Percentiles rank a stretch among this genome's conserved stretches.
Evolutionary conservation across 108 stramenopile species (phyloP).

Genomic region (Skeletonema menzelii): DNA sequence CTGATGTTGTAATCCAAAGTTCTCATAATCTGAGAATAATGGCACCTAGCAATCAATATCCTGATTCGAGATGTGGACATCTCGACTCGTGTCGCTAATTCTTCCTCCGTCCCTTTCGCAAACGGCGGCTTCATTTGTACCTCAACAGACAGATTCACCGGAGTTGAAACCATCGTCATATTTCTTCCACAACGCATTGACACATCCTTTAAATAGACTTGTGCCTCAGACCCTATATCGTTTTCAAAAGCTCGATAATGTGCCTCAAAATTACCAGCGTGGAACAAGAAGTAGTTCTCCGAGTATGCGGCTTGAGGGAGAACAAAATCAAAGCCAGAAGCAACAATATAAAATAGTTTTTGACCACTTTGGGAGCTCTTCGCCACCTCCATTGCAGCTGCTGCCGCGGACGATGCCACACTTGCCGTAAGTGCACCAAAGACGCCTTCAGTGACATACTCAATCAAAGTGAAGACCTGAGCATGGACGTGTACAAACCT

Average conservation of each 20-base stretch:
- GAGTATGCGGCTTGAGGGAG: constrained; percentile 72
- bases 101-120: constrained; percentile 56
- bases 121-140: constrained; percentile 55
- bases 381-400: constrained; percentile 74
- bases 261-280: constrained; percentile 57
- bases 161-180: constrained; percentile 52
- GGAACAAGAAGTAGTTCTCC: constrained; percentile 51
- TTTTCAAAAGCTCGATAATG: constrained; percentile 57
- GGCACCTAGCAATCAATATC: constrained; percentile 54
- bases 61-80: constrained; percentile 59
- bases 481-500: constrained; percentile 76
- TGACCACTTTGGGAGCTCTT: constrained; percentile 47
- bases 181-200: constrained; percentile 44
- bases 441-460: constrained; percentile 83
- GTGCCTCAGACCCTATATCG: constrained; percentile 53
- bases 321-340: constrained; percentile 73
- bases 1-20: constrained; percentile 72
- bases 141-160: constrained; percentile 58
- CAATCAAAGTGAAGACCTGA: constrained; percentile 74
- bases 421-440: constrained; percentile 72
- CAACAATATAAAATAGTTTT: constrained; percentile 65
- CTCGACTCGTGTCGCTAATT: constrained; percentile 68
- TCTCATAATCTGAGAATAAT: constrained; percentile 72
- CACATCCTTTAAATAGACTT: constrained; percentile 54
- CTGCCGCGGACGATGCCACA: constrained; percentile 73